Conservation (phyloP, 2,329 filamentous ascomycete genomes). For the Fusarium agapanthi region DNA sequence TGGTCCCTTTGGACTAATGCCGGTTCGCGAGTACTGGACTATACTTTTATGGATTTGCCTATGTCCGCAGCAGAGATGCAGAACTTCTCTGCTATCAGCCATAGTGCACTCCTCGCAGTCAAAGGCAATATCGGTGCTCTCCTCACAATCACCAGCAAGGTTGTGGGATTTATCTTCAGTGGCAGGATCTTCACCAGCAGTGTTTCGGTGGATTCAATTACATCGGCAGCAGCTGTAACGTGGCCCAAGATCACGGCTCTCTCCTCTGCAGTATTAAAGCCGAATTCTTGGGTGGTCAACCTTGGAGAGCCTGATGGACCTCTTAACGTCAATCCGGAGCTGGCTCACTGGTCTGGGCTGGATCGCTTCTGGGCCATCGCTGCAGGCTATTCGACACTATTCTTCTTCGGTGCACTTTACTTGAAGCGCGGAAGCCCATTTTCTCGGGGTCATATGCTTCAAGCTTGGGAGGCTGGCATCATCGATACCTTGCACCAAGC, state of each 20-base stretch:
- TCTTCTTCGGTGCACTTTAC: constrained; percentile 79
- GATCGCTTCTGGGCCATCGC: constrained; percentile 78
- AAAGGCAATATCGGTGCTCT: constrained; percentile 60
- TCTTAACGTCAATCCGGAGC: constrained; percentile 59
- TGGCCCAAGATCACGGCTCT: constrained; percentile 31
- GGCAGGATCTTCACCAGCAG: constrained; percentile 49
- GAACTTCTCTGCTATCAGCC: constrained; percentile 79
- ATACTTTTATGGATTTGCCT: constrained; percentile 60
- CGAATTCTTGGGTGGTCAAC: constrained; percentile 67
- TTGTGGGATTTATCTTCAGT: constrained; percentile 55
- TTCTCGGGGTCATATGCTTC: constrained; percentile 62
- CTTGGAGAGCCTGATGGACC: constrained; percentile 55
- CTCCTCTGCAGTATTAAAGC: constrained; percentile 51
- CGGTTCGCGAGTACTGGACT: constrained; percentile 58
- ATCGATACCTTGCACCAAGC: constrained; percentile 90
- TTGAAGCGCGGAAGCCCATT: constrained; percentile 77
- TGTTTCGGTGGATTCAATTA: constrained; percentile 16
- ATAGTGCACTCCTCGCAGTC: constrained; percentile 71
- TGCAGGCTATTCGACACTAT: constrained; percentile 82
- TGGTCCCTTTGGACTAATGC: constrained; percentile 55
- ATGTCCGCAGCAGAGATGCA: constrained; percentile 71
- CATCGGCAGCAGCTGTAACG: constrained; percentile 8
- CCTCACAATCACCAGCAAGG: constrained; percentile 50
- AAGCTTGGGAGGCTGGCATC: constrained; percentile 77
- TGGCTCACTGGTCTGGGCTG: constrained; percentile 73